A percentile compares a stretch with the other conserved stretches of the same genome.
phyloP scores from a whole-genome alignment of 139 green algal genomes.

The Chlorella sorokiniana region DNA sequence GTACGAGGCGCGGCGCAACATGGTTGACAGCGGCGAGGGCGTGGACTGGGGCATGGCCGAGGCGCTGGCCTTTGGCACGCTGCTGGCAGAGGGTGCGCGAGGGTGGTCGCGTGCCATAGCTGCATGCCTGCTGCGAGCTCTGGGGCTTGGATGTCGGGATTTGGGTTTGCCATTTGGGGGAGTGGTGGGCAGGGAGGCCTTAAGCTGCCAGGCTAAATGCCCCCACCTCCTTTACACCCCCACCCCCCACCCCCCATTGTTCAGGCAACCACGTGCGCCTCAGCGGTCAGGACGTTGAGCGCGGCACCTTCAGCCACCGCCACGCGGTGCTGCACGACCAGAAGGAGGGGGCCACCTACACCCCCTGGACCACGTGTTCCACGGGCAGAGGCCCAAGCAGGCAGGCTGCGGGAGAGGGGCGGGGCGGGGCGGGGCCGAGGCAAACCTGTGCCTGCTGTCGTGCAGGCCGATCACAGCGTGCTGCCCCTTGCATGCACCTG shows the following conservation, averaged over 20 bases:
- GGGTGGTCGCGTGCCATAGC: neutral
- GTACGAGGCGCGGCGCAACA: slow-evolving; percentile 81
- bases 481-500: too few relatives aligned
- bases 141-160: neutral
- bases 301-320: slow-evolving; percentile 96
- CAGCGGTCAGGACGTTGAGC: slow-evolving; percentile 96
- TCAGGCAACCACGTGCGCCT: slow-evolving; percentile 95
- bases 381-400: slow-evolving; percentile 69
- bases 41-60: slow-evolving; percentile 96
- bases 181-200: too few relatives aligned
- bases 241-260: neutral
- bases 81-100: slow-evolving; percentile 81
- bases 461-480: too few relatives aligned
- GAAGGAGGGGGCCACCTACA: slow-evolving; percentile 75
- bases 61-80: slow-evolving; percentile 94
- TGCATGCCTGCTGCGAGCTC: neutral
- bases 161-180: neutral
- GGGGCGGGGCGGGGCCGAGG: neutral
- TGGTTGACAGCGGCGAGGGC: slow-evolving; percentile 76
- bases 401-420: slow-evolving; percentile 43
- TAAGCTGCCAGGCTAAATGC: too few relatives aligned
- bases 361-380: slow-evolving; percentile 85
- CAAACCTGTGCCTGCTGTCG: too few relatives aligned
- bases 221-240: neutral
- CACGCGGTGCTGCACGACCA: slow-evolving; percentile 85